Evolutionary conservation across 192 early-diverging fungal genomes (phyloP).

Genomic region (Gonapodya prolifera): DNA sequence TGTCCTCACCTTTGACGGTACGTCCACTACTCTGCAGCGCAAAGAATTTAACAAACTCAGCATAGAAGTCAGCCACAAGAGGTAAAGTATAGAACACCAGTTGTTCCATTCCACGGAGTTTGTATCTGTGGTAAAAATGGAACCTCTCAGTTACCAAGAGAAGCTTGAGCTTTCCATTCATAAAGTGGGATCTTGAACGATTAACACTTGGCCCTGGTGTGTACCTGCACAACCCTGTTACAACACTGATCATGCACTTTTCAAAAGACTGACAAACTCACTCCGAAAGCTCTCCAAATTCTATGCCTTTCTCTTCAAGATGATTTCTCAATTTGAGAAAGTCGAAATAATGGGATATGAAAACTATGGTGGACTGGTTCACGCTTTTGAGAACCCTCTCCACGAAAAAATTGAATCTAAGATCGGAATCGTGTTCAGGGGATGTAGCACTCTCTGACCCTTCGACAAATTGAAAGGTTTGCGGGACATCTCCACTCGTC

Average conservation of each 20-base stretch:
- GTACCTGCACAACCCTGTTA: conserved; percentile 38
- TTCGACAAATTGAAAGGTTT: conserved; percentile 24
- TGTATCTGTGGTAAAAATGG: conserved; percentile 83
- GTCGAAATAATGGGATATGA: conserved; percentile 92
- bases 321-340: conserved; percentile 88
- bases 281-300: conserved; percentile 75
- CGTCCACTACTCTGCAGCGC: conserved; percentile 27
- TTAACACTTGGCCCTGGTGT: conserved; percentile 64
- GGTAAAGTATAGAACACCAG: conserved; percentile 87
- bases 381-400: neutral
- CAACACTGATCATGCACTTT: neutral
- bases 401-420: neutral
- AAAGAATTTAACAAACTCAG: conserved; percentile 75
- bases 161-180: conserved; percentile 61
- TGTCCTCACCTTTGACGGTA: neutral
- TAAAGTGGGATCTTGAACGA: conserved; percentile 62
- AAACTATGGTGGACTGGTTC: conserved; percentile 38
- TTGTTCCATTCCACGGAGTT: conserved; percentile 70
- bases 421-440: neutral
- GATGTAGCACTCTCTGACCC: neutral
- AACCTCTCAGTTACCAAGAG: conserved; percentile 89
- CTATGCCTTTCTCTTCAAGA: conserved; percentile 57
- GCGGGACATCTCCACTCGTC: conserved; percentile 10
- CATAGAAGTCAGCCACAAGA: conserved; percentile 70
- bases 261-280: conserved; percentile 18